phyloP scores from a whole-genome alignment of 108 stramenopile species.

The Cyclotella cryptica region DNA sequence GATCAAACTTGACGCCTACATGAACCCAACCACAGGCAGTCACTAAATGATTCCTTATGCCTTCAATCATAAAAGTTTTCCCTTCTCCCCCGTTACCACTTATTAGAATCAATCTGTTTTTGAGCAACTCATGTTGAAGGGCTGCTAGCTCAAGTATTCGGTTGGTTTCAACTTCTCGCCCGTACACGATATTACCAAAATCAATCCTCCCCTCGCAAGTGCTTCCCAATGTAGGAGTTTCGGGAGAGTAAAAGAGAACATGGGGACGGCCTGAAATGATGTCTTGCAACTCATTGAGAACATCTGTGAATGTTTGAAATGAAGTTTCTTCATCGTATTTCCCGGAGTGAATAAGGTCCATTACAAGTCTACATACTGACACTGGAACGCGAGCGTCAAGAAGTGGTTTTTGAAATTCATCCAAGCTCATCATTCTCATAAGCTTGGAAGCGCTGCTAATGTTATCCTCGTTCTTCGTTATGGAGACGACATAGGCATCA shows the following conservation, averaged over 20 bases:
- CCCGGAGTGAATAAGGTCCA: background rate
- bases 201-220: background rate
- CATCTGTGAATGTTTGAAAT: background rate
- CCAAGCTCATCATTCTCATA: background rate
- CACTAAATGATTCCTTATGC: background rate
- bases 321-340: background rate
- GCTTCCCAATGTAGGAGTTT: background rate
- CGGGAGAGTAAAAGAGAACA: background rate
- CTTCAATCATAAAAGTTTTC: background rate
- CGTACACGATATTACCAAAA: background rate
- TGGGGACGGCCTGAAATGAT: background rate
- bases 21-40: background rate
- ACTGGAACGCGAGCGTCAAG: background rate
- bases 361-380: constrained; percentile 4
- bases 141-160: background rate
- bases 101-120: constrained; percentile 4
- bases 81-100: background rate
- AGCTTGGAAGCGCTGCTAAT: background rate
- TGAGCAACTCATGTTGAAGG: background rate
- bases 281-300: background rate
- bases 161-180: background rate
- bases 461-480: too few species aligned
- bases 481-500: too few species aligned
- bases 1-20: constrained; percentile 9
- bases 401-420: background rate